Conservation (phyloP, 345 rosid genomes). For the Boechera divaricarpa region DNA sequence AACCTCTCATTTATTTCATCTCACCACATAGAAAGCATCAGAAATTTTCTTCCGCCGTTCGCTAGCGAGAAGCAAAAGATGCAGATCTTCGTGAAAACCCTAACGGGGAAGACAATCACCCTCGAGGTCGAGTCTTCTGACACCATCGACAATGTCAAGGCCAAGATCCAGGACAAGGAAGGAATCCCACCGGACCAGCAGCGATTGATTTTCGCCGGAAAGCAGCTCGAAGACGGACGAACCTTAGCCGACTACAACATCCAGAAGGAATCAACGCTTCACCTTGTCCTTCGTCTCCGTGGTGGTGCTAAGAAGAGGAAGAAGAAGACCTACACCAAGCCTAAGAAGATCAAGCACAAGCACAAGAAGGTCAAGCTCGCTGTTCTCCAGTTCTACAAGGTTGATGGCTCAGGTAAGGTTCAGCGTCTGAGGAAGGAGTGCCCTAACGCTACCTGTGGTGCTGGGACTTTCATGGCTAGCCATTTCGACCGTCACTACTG, state of each 20-base stretch:
- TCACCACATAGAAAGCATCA: not conserved
- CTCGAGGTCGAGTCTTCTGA: conserved; percentile 63
- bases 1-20: conserved; percentile 8
- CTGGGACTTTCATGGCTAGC: conserved; percentile 75
- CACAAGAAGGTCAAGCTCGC: conserved; percentile 76
- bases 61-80: conserved; percentile 24
- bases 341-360: conserved; percentile 76
- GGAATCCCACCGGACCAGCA: conserved; percentile 69
- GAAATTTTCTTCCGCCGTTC: conserved; percentile 19
- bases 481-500: conserved; percentile 78
- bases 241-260: conserved; percentile 62
- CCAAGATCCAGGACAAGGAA: conserved; percentile 76
- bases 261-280: conserved; percentile 64
- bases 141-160: conserved; percentile 74
- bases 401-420: conserved; percentile 66
- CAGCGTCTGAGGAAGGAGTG: conserved; percentile 74
- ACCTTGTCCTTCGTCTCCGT: conserved; percentile 58
- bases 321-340: conserved; percentile 82
- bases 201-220: conserved; percentile 73
- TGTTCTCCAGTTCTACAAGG: conserved; percentile 69
- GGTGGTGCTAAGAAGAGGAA: conserved; percentile 68
- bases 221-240: conserved; percentile 70
- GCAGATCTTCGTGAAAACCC: conserved; percentile 51
- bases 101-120: conserved; percentile 47
- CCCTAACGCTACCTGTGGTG: conserved; percentile 67